These are phyloP conservation scores for Spathaspora boniae DNA, from an alignment of 805 yeast genomes.

Conservation along the genomic window DNA sequence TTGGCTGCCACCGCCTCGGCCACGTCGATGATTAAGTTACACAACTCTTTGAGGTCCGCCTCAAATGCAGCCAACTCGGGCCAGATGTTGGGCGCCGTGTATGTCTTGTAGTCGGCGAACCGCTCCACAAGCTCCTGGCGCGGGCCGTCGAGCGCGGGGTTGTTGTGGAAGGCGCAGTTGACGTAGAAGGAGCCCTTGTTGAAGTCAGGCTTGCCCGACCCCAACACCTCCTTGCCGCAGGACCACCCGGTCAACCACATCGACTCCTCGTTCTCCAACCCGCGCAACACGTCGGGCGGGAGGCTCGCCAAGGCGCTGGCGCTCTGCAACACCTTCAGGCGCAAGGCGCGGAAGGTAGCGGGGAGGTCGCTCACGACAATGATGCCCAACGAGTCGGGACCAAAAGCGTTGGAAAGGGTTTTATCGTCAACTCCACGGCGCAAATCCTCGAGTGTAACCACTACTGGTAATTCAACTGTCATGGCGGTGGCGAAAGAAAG, in stretches of 20 bases:
- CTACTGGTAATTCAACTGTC: conserved; percentile 18
- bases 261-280: conserved; percentile 47
- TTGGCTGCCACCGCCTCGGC: conserved; percentile 50
- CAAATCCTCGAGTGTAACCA: conserved; percentile 28
- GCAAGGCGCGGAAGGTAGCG: conserved; percentile 28
- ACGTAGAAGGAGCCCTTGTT: conserved; percentile 57
- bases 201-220: conserved; percentile 43
- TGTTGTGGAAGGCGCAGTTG: conserved; percentile 53
- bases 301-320: conserved; percentile 43
- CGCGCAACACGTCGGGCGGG: conserved; percentile 26
- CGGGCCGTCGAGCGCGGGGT: conserved; percentile 46
- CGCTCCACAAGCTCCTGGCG: conserved; percentile 24
- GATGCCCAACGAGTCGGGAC: conserved; percentile 53
- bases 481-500: too few species aligned
- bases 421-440: conserved; percentile 26
- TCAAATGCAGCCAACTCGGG: conserved; percentile 42
- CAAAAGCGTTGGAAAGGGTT: conserved; percentile 46
- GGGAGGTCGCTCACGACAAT: conserved; percentile 47
- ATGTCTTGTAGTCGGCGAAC: conserved; percentile 37
- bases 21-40: conserved; percentile 45
- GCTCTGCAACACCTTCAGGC: conserved; percentile 40
- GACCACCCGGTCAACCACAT: conserved; percentile 62
- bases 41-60: conserved; percentile 32
- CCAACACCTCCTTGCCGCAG: conserved; percentile 50
- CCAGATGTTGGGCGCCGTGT: conserved; percentile 53